Evolutionary conservation across 108 stramenopile genomes (phyloP).

Genomic region (Fragilariopsis cylindrus): DNA sequence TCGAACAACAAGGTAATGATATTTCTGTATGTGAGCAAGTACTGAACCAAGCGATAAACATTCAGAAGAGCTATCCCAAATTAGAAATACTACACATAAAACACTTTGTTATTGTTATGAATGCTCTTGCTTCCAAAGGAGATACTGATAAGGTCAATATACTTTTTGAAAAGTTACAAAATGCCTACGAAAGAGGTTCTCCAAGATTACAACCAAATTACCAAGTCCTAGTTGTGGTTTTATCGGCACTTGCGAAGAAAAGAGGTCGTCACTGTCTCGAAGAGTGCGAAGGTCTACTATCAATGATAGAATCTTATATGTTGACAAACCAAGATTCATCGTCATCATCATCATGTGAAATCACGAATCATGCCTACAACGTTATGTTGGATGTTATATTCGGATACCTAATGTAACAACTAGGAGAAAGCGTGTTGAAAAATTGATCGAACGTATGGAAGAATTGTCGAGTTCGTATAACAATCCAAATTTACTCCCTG

Average conservation of each 20-base stretch:
- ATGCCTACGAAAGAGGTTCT: constrained; percentile 3
- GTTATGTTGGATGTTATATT: constrained; percentile 6
- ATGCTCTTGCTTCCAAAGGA: constrained; percentile 3
- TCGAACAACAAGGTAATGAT: neutral
- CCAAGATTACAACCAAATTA: constrained; percentile 14
- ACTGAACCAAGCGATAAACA: neutral
- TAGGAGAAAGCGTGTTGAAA: constrained; percentile 15
- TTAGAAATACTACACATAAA: neutral
- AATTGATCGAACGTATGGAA: constrained; percentile 25
- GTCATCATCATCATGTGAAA: neutral
- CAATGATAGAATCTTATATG: neutral
- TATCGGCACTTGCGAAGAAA: constrained; percentile 6
- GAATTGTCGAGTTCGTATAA: neutral
- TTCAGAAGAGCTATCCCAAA: neutral
- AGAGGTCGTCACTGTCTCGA: neutral
- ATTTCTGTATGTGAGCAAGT: neutral
- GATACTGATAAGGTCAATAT: constrained; percentile 3
- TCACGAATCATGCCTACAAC: constrained; percentile 24
- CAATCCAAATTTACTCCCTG: constrained; percentile 16
- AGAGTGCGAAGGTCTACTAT: neutral
- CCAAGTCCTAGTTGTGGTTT: constrained; percentile 12
- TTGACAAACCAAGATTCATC: neutral
- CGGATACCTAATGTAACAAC: constrained; percentile 1
- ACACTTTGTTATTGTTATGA: constrained; percentile 14
- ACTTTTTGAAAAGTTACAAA: constrained; percentile 9